Evolutionary conservation across 306 rosid species (phyloP).

Genomic region (Dalbergia cultrata): DNA sequence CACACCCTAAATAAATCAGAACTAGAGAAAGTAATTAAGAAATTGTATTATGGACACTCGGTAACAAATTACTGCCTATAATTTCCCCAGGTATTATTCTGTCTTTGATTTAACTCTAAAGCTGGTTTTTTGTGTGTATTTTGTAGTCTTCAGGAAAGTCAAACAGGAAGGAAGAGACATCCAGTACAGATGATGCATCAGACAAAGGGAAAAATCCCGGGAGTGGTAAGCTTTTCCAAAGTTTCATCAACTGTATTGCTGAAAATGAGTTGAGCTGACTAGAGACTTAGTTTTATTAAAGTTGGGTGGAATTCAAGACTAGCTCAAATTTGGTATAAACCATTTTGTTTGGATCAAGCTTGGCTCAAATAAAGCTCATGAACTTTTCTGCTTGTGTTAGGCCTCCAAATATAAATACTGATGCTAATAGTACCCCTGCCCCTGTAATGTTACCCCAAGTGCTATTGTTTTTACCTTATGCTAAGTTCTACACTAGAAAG

Average conservation of each 20-base stretch:
- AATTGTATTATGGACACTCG: constrained; percentile 5
- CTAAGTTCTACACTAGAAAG: no score
- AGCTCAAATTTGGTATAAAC: constrained; percentile 22
- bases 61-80: constrained; percentile 14
- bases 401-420: no score
- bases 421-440: no score
- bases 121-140: constrained; percentile 41
- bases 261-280: constrained; percentile 19
- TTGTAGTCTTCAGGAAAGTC: constrained; percentile 88
- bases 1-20: not conserved
- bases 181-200: constrained; percentile 51
- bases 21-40: constrained; percentile 17
- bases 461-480: no score
- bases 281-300: constrained; percentile 5
- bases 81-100: constrained; percentile 11
- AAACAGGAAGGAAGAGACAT: constrained; percentile 63
- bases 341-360: constrained; percentile 28
- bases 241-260: constrained; percentile 34
- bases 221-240: constrained; percentile 53
- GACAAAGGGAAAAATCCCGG: constrained; percentile 58
- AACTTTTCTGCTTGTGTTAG: not conserved
- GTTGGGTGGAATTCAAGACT: constrained; percentile 14
- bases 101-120: constrained; percentile 16
- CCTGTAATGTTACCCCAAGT: no score
- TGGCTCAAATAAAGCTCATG: constrained; percentile 29